Conservation (phyloP, 2,329 filamentous ascomycete genomes). For the Berkeleyomyces rouxiae region DNA sequence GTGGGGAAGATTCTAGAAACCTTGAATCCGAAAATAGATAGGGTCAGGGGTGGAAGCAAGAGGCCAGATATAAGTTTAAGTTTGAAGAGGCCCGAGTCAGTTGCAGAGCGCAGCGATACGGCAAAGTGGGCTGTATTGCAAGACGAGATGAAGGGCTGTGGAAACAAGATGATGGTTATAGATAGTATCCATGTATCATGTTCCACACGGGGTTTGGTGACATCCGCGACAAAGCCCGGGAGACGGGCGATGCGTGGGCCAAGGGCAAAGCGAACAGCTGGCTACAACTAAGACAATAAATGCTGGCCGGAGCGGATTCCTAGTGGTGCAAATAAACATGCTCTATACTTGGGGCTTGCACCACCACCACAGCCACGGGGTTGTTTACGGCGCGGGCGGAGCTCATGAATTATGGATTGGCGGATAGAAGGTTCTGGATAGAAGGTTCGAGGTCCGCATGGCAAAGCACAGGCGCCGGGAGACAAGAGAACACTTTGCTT, state of each 20-base stretch:
- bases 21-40: constrained; percentile 7
- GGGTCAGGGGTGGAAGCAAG: neutral
- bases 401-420: neutral
- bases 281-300: neutral
- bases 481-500: no score
- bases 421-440: neutral
- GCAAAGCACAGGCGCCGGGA: no score
- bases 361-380: neutral
- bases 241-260: neutral
- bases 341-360: neutral
- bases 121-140: neutral
- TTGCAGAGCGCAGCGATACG: neutral
- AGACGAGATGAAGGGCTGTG: neutral
- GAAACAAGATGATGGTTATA: neutral
- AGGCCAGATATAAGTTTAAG: constrained; percentile 11
- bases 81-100: neutral
- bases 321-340: neutral
- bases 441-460: neutral
- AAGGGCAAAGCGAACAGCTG: neutral
- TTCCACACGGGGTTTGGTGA: neutral
- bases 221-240: neutral
- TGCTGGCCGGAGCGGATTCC: neutral
- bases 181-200: neutral
- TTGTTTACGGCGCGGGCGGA: neutral
- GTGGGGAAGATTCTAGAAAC: constrained; percentile 11